Conservation (phyloP, 1,284 basidiomycete genomes). For the Boletus smithii region DNA sequence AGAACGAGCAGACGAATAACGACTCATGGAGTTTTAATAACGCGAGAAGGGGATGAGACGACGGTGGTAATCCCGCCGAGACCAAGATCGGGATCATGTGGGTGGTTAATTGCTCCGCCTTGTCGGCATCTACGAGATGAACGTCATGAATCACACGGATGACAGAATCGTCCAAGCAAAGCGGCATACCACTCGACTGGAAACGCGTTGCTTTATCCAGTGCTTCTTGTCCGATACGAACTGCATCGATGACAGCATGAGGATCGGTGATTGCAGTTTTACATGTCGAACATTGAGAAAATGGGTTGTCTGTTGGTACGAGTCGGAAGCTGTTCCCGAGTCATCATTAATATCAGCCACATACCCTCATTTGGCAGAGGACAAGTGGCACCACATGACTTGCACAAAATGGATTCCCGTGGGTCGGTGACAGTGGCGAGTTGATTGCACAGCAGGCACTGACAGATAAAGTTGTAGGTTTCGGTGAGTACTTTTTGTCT, state of each 20-base stretch:
- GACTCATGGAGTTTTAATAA: slow-evolving; percentile 67
- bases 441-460: slow-evolving; percentile 58
- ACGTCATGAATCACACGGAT: too few relatives aligned
- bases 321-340: slow-evolving; percentile 1
- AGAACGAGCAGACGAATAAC: slow-evolving; percentile 56
- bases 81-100: slow-evolving; percentile 62
- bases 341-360: slow-evolving; percentile 16
- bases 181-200: slow-evolving; percentile 49
- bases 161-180: background rate
- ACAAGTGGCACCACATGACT: slow-evolving; percentile 60
- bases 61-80: slow-evolving; percentile 52
- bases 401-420: slow-evolving; percentile 66
- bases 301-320: slow-evolving; percentile 38
- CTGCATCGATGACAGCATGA: slow-evolving; percentile 54
- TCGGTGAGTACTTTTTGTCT: slow-evolving; percentile 61
- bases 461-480: slow-evolving; percentile 81
- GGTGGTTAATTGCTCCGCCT: slow-evolving; percentile 58
- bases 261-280: slow-evolving; percentile 46
- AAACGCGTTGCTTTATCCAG: slow-evolving; percentile 66
- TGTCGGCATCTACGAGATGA: slow-evolving; percentile 53
- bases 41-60: slow-evolving; percentile 74
- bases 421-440: slow-evolving; percentile 49
- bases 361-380: slow-evolving; percentile 56
- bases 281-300: slow-evolving; percentile 61
- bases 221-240: slow-evolving; percentile 64